phyloP scores from a whole-genome alignment of 1,284 basidiomycete species.

The Ganoderma multipileum region DNA sequence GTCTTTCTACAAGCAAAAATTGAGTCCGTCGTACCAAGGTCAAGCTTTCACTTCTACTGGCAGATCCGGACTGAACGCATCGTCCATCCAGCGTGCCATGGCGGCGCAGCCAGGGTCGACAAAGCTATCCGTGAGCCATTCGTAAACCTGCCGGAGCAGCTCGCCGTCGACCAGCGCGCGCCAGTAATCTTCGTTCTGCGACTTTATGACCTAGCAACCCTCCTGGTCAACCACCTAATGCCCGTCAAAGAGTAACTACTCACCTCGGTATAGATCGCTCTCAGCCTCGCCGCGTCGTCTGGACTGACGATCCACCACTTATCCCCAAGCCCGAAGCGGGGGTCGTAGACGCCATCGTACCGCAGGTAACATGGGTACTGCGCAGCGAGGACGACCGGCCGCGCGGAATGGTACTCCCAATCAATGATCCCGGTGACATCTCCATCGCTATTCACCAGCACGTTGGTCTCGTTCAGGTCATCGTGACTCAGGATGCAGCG shows the following conservation, averaged over 20 bases:
- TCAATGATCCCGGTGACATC: constrained; percentile 17
- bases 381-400: constrained; percentile 13
- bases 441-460: constrained; percentile 11
- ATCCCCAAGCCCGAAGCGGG: neutral
- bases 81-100: constrained; percentile 10
- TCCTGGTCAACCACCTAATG: neutral
- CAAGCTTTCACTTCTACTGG: neutral
- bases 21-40: neutral
- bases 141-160: constrained; percentile 10
- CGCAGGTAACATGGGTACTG: constrained; percentile 12
- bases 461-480: constrained; percentile 16
- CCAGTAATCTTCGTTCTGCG: constrained; percentile 14
- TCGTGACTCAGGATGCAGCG: constrained; percentile 19
- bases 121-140: constrained; percentile 4
- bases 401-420: constrained; percentile 23
- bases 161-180: constrained; percentile 18
- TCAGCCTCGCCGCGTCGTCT: constrained; percentile 10
- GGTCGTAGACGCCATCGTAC: constrained; percentile 20
- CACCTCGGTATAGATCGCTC: constrained; percentile 10
- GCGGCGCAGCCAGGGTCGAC: neutral
- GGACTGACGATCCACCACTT: constrained; percentile 10
- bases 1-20: neutral
- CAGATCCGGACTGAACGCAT: neutral
- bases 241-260: neutral
- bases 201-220: constrained; percentile 8